Base-by-base conservation (phyloP, 768 basidiomycete genomes). In the Mycena sanguinolenta region DNA sequence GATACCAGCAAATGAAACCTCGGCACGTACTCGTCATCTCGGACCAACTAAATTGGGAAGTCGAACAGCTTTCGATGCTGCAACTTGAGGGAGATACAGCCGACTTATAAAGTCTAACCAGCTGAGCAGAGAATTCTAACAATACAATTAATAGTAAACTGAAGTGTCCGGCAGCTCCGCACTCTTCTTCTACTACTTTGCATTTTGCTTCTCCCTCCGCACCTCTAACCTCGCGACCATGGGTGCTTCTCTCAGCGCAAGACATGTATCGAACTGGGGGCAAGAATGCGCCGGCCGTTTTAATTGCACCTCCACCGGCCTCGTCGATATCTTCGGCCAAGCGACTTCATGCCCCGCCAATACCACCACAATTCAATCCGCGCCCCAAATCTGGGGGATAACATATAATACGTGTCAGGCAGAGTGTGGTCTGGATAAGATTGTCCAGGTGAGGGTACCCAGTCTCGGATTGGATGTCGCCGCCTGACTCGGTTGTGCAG, bases 311-410 rank as follows among this genome's bases (percentile, higher is more conserved):
- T 70, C 63, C 46, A 8, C 23, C 21, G 70, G 65, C 42, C 70
- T 71, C 23, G 60, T 71, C 66, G 32, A 68, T 50, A 49, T 63
- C 10, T 12, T 27, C 7, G 70, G 58, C 36, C 16, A 36, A 7
- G 46, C 44, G 2, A 68, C 50, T 36, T 27, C 52, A 28, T 65
- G 62, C 21, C 54, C 32, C 3, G 65, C 54, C 27, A 52, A 63
- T 17, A n/a, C 7, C n/a, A 46, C 19, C 1, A n/a, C n/a, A n/a
- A 46, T 46, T n/a, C 21, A 21, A 46, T 21, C 19, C 16, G 8
- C 63, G 34, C 58, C 58, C 28, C 54, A 55, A 4, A 42, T 70
- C 25, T 72, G 70, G 70, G 70, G 70, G 4, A 72, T 72, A 38
- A 72, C 65, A 5, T 34, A 16, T 13, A 14, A 17, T 19, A 61